Evolutionary conservation across 2,329 filamentous ascomycete species (phyloP), one percentile per base, ranked within the genome.

Genomic region (Sporothrix pallida): DNA sequence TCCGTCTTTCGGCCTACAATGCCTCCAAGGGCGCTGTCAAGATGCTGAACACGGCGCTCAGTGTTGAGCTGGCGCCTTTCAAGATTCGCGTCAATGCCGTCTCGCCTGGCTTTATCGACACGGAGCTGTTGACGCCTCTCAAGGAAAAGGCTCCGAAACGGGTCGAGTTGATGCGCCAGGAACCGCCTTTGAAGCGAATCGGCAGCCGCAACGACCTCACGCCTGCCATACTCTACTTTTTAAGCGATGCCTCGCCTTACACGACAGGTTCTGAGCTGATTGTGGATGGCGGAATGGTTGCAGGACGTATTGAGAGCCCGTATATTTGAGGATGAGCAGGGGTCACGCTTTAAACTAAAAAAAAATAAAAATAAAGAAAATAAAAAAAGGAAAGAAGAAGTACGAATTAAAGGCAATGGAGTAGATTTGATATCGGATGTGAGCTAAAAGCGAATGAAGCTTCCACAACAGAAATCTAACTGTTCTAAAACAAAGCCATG

Each of bases 21-120:
- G 56, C 56, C 23, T 60, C 56, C 23, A 60, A 60, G 23, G 56
- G 56, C 37, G 56, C 56, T 12, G 56, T 60, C 56, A 60, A 60
- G 56, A 60, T 60, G 56, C 56, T 60, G 5, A 60, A 60, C 9
- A 60, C 56, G 20, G 56, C 56, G 3, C 23, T 60, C 9, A 60
- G 56, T 17, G 56, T 60, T 9, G 56, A 60, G 56, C 17, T 60
- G 23, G 56, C 56, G 4, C 56, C 56, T 3, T 37, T 60, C 56
- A 60, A 37, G 7, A 54, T 54, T n/a, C 50, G 50, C 5, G 50
- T 54, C 17, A 54, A 54, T 20, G 17, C 50, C 17, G 50, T 54
- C 17, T 54, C 50, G 17, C 50, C 50, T 5, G 50, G 50, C 0
- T 54, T 54, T 20, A 54, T 54, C 50, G 50, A 54, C 17, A 54